Percentiles rank a stretch among this genome's conserved stretches.
phyloP scores from a whole-genome alignment of 2,329 filamentous ascomycete species.

The Ophiostoma ips region DNA sequence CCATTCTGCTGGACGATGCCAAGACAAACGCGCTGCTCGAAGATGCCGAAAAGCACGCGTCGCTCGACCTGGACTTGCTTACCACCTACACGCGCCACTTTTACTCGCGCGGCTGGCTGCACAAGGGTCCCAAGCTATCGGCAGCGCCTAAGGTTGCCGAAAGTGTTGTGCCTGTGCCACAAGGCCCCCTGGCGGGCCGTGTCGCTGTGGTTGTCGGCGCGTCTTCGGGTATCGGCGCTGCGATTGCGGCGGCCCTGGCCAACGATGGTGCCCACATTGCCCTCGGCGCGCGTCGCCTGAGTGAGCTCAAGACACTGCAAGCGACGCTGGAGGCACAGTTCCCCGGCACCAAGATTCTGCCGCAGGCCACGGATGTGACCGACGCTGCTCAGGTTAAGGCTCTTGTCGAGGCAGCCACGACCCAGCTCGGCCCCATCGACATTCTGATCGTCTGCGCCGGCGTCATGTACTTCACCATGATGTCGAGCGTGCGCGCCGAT shows the following conservation, averaged over 20 bases:
- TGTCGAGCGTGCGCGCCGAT: constrained; percentile 59
- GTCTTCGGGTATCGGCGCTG: constrained; percentile 66
- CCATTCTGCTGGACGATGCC: constrained; percentile 60
- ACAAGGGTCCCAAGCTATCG: constrained; percentile 16
- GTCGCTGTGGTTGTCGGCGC: constrained; percentile 69
- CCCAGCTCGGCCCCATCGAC: constrained; percentile 57
- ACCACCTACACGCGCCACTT: constrained; percentile 70
- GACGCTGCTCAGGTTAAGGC: constrained; percentile 49
- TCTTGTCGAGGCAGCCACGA: constrained; percentile 43
- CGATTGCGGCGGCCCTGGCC: constrained; percentile 54
- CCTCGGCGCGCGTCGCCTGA: constrained; percentile 55
- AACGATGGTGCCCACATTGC: constrained; percentile 58
- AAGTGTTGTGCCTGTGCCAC: constrained; percentile 16
- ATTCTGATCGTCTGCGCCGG: constrained; percentile 70
- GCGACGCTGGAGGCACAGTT: constrained; percentile 33
- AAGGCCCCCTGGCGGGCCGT: constrained; percentile 50
- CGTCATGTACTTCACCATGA: constrained; percentile 84
- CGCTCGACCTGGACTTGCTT: constrained; percentile 54
- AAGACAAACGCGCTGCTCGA: constrained; percentile 46
- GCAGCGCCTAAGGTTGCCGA: not conserved
- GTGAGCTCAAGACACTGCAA: constrained; percentile 55
- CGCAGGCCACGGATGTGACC: constrained; percentile 60
- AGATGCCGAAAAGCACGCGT: constrained; percentile 19
- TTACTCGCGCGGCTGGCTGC: constrained; percentile 66
- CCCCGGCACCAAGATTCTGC: constrained; percentile 50